These are phyloP conservation scores for Puccinellia tenuiflora DNA, from an alignment of 176 grass and related monocot species.

Conservation along the genomic window DNA sequence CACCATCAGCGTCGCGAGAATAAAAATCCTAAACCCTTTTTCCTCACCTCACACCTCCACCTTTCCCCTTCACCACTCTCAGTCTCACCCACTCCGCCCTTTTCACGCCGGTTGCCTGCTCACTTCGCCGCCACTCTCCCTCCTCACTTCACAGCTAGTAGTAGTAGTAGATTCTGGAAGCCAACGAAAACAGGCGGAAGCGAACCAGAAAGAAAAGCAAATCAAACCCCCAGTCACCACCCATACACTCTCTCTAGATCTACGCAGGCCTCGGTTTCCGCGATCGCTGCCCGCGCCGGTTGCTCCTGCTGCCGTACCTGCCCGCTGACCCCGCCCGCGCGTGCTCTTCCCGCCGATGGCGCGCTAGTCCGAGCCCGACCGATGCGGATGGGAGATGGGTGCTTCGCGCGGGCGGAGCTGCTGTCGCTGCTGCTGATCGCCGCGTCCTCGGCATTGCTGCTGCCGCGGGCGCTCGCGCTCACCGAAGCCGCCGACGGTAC, in stretches of 20 bases:
- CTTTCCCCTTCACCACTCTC: background rate
- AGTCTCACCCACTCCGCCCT: background rate
- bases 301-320: background rate
- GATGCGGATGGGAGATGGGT: conserved; percentile 13
- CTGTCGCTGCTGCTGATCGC: conserved; percentile 18
- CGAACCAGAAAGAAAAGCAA: conserved; percentile 13
- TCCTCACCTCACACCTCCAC: background rate
- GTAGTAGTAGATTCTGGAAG: conserved; percentile 45
- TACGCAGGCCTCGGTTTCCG: conserved; percentile 32
- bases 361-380: background rate
- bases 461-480: conserved; percentile 12
- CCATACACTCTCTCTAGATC: conserved; percentile 59
- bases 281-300: conserved; percentile 8
- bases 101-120: conserved; percentile 24
- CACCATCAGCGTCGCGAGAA: background rate
- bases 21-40: conserved; percentile 22
- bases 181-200: conserved; percentile 41
- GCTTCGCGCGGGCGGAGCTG: background rate
- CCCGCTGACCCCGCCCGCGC: background rate
- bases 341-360: background rate
- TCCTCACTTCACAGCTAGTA: conserved; percentile 14
- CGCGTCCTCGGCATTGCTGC: conserved; percentile 33
- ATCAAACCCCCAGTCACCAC: background rate
- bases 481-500: conserved; percentile 42
- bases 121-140: background rate